Evolutionary conservation across 768 basidiomycete genomes (phyloP), one percentile per base, ranked within the genome.

Genomic region (Kwoniella sp.): DNA sequence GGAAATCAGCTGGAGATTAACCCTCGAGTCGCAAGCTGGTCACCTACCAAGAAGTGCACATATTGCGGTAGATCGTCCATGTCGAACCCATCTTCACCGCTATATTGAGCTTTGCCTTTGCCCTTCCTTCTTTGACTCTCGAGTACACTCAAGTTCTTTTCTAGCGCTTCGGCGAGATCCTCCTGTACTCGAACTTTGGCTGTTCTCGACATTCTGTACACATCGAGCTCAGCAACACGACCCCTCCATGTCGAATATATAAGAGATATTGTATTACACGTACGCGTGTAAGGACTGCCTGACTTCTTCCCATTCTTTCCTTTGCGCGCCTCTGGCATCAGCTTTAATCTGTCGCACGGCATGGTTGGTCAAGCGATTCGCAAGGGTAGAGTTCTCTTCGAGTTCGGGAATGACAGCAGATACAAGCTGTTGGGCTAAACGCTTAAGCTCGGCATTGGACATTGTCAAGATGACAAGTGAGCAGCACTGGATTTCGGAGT

Each of bases 41-140:
- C n/a, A 61, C 66, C 30, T 44, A 72, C 73, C 3, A 76, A 57
- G 5, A 76, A 36, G 36, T 74, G 75, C 0, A 77, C 55, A 64
- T 77, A 69, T 46, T 72, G 69, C 25, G 75, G 70, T 7, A 77
- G 19, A 55, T 74, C 72, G 13, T 70, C 55, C 48, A 71, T 71
- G 36, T 61, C 62, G 24, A 77, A 29, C 22, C 40, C 15, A 19
- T 63, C 36, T 29, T 66, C 26, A 44, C 69, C 73, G 7, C 58
- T 70, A 47, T 72, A 67, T 72, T 69, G 72, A 47, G 22, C 21
- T 26, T 58, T 26, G 40, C 61, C n/a, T 10, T 58, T 49, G 21
- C 48, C 37, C 36, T 26, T 17, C 54, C 44, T 22, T 17, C 56
- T 22, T 52, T 60, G 55, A 29, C n/a, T 47, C 26, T 60, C 54